Evolutionary conservation across 805 yeast genomes (phyloP), one percentile per base, ranked within the genome.

Genomic region (Lachancea thermotolerans): DNA sequence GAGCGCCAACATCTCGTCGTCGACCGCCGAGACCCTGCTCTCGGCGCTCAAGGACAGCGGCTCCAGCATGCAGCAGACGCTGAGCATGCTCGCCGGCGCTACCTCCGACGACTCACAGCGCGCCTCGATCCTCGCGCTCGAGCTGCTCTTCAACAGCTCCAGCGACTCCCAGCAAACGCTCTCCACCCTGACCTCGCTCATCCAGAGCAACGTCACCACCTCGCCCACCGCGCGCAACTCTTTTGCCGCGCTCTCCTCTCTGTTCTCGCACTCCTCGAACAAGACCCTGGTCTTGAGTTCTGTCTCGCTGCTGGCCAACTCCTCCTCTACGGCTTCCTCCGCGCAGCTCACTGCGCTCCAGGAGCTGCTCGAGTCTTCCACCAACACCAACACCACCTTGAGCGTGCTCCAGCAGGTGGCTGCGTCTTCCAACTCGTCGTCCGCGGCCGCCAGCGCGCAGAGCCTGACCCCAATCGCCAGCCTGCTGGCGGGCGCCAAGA

Each of bases 291-390:
- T 55, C 8, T 35, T 61, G 28, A 12, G 48, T 2, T 48, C 59
- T 11, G 52, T 60, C 14, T 35, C 50, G 21, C 44, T 48, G 8
- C 47, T 62, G 38, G 54, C 62, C 3, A 40, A 37, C 35, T 44
- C 55, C 10, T 41, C 51, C 16, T 29, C 44, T 21, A 39, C 52
- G 1, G 49, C 52, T 27, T 35, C 56, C 10, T 44, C 60, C 10
- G 44, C 59, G 9, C 59, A 60, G 44, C 48, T 64, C 34, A 35
- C 45, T 10, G 49, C 58, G 12, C 51, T 63, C 41, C 48, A 54
- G 10, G 48, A 46, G 14, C 33, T 63, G 17, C 48, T 64, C 16
- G 44, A 46, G 14, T 34, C 50, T 18, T 50, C 63, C 33, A 46
- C 41, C 5, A 58, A 62, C 37, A 50, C 51, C 10, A 45, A 65